Base-by-base conservation (phyloP, 176 grass and related monocot species). In the Leersia perrieri region DNA sequence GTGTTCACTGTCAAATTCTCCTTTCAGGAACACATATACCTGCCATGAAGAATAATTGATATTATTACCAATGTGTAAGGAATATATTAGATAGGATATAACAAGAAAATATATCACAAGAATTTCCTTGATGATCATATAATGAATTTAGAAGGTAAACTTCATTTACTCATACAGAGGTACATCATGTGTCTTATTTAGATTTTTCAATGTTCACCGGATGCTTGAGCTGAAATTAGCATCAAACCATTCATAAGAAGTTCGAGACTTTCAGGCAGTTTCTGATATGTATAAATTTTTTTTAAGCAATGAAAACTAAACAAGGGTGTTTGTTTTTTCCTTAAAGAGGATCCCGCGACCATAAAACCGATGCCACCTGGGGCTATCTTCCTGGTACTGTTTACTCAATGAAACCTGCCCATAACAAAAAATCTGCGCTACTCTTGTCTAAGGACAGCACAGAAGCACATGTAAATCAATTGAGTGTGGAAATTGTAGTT, bases 21-120 rank as follows among this genome's bases (percentile, higher is more conserved):
- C 92, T 80, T 92, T 98, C 75, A 92, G 81, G 86, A 98, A 94
- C 66, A 98, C 81, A 82, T 60, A 89, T 32, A 94, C 92, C 95
- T 98, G 81, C 22, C 30, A 87, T 62, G 51, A 80, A 75, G 15
- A 84, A 70, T 68, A 32, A 63, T 32, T 84, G 18, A 70, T 38
- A 77, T 65, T 31, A 27, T 70, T 68, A 11, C 68, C 47, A 84
- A 55, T 32, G 60, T 14, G 27, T 36, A 79, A 78, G 57, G 9
- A 41, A 68, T 15, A 66, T 20, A 73, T 7, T 69, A 69, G 26
- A 60, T 42, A 33, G 32, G 27, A 72, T 25, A 14, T 2, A 62
- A 32, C 49, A 18, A 38, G 12, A 38, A 61, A 4, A 16, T 4
- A 62, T 62, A 38, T 33, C 73, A 47, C 57, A 7, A 88, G 72